These are phyloP conservation scores for Xylaria sp. DNA, from an alignment of 2,329 filamentous ascomycete species.

Conservation along the genomic window DNA sequence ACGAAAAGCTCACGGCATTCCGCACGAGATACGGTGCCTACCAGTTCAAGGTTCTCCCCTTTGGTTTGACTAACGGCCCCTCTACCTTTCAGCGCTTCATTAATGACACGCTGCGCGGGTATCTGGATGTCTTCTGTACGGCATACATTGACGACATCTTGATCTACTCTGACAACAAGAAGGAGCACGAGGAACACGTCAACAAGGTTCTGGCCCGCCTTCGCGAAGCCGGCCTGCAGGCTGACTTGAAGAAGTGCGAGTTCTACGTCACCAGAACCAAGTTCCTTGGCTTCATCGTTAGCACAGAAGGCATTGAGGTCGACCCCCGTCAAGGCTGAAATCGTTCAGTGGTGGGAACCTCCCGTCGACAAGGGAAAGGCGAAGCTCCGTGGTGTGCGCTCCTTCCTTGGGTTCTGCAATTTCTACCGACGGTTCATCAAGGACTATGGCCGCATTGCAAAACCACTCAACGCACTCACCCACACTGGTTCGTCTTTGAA, in stretches of 20 bases:
- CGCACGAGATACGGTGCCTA: too few relatives aligned
- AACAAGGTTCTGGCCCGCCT: conserved; percentile 18
- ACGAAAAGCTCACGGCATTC: too few relatives aligned
- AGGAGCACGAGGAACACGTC: conserved; percentile 27
- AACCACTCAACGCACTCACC: too few relatives aligned
- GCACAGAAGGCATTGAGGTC: not conserved
- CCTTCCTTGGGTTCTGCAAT: too few relatives aligned
- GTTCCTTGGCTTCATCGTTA: conserved; percentile 32
- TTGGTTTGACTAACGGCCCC: too few relatives aligned
- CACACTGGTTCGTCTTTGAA: too few relatives aligned
- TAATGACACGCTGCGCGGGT: too few relatives aligned
- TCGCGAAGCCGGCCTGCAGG: conserved; percentile 7
- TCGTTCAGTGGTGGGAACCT: not conserved
- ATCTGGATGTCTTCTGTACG: not conserved
- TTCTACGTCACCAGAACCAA: conserved; percentile 29
- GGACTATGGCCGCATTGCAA: too few relatives aligned
- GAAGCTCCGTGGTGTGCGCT: not conserved
- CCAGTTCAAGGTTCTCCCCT: too few relatives aligned
- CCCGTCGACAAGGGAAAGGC: not conserved
- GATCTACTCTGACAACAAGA: conserved; percentile 26
- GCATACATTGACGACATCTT: conserved; percentile 23
- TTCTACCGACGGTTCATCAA: too few relatives aligned
- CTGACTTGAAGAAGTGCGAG: conserved; percentile 29
- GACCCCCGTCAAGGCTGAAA: not conserved
- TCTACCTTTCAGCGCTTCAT: too few relatives aligned